Conservation (phyloP, 2,329 filamentous ascomycete species). For the Septoria petroselini region DNA sequence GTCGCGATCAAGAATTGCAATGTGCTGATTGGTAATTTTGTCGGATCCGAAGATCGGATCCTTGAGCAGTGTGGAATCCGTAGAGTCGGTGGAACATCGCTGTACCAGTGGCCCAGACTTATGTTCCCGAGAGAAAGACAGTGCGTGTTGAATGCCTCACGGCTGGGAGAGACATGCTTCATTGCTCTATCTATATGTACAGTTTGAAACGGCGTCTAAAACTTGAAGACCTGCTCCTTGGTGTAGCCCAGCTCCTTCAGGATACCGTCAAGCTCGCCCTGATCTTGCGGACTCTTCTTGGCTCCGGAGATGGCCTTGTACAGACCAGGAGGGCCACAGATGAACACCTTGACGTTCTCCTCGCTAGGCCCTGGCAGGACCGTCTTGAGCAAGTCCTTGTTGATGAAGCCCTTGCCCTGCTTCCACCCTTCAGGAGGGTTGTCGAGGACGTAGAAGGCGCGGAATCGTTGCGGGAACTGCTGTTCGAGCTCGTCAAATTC, state of each 20-base stretch:
- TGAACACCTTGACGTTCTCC: conserved; percentile 92
- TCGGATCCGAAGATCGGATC: too few relatives aligned
- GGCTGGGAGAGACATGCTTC: not conserved
- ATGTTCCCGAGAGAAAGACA: too few relatives aligned
- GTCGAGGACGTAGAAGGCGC: conserved; percentile 89
- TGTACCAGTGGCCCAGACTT: too few relatives aligned
- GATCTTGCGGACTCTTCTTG: conserved; percentile 90
- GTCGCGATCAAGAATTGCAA: too few relatives aligned
- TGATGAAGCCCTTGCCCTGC: conserved; percentile 76
- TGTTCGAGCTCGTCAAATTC: conserved; percentile 88
- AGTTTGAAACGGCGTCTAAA: conserved; percentile 52
- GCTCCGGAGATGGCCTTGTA: conserved; percentile 88
- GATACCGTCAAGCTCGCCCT: conserved; percentile 80
- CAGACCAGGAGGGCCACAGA: conserved; percentile 87
- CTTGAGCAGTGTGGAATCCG: too few relatives aligned
- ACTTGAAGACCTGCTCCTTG: conserved; percentile 95
- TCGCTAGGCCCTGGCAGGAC: conserved; percentile 89
- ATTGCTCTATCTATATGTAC: conserved; percentile 20
- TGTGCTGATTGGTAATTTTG: too few relatives aligned
- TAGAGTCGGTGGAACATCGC: too few relatives aligned
- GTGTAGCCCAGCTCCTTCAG: conserved; percentile 80
- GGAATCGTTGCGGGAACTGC: conserved; percentile 91
- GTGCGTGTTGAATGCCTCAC: not conserved
- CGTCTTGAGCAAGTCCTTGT: conserved; percentile 89
- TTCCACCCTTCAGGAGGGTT: conserved; percentile 75